phyloP scores from a whole-genome alignment of 2,329 filamentous ascomycete species.

The Aspergillus phoenicis region DNA sequence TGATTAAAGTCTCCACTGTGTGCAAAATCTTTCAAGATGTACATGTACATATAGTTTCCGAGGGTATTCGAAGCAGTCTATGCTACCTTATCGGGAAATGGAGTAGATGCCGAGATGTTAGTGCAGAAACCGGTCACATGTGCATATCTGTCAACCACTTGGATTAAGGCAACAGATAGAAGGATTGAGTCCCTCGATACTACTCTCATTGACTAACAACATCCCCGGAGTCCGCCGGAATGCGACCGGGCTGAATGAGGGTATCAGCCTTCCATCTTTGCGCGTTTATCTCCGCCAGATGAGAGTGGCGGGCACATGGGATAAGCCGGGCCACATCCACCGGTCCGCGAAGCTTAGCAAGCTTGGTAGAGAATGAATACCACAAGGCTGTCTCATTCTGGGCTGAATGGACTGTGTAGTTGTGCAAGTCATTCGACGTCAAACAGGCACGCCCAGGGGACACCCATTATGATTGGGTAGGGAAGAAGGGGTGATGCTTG shows the following conservation, averaged over 20 bases:
- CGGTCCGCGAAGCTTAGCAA: background rate
- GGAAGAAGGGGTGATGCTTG: background rate
- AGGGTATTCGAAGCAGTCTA: too few relatives aligned
- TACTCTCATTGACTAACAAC: background rate
- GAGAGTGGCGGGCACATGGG: background rate
- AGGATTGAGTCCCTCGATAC: background rate
- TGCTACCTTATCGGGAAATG: too few relatives aligned
- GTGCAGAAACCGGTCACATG: background rate
- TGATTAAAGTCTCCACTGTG: background rate
- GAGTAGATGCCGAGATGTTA: too few relatives aligned
- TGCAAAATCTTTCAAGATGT: too few relatives aligned
- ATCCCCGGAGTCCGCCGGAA: background rate
- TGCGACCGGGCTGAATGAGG: background rate
- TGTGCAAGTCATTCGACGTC: background rate
- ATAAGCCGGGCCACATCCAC: background rate
- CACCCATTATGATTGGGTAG: background rate
- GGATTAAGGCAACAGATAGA: background rate
- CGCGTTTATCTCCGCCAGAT: background rate
- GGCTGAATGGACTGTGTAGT: too few relatives aligned
- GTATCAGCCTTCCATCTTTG: background rate
- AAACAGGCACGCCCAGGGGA: background rate
- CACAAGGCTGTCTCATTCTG: too few relatives aligned
- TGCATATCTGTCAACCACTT: background rate
- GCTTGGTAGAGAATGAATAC: background rate
- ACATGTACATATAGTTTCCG: too few relatives aligned